Base-by-base conservation (phyloP, 495 filamentous ascomycete species). In the Aspergillus hancockii region DNA sequence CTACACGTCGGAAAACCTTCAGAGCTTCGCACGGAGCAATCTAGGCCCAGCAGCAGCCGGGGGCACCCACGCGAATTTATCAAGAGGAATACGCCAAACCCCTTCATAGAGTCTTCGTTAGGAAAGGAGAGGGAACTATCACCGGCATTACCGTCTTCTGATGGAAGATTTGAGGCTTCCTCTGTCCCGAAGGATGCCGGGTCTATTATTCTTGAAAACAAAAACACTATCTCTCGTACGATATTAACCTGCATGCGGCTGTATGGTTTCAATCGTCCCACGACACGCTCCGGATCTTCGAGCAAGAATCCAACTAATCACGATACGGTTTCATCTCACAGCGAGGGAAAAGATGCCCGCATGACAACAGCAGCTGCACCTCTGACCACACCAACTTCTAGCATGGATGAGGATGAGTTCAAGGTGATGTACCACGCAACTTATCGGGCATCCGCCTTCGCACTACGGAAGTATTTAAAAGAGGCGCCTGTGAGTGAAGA, bases 351-450 rank as follows among this genome's bases (percentile, higher is more conserved):
- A 25, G 62, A 65, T 19, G 3, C 59, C 23, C 59, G 59, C 19
- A 51, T 58, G 10, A 38, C 57, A 14, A 31, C 25, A 22, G 53
- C 49, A 12, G 54, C 41, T 13, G 38, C 52, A 25, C 25, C 41
- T 14, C 22, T 56, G 3, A 56, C 68, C 8, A 58, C 60, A 34
- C 63, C 66, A 6, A 55, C 58, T 8, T 60, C 63, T 0, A 55
- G 54, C 0, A 63, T 67, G 0, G 79, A 83, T 30, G 81, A 82
- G 46, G 84, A 87, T 61, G 84, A 87, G 49, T 88, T 85, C 67
- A 88, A 88, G 65, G 63, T 79, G 9, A 80, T 88, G 69, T 88
- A 88, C 54, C 85, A 88, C 60, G 84, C 85, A 49, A 84, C 83
- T 0, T 87, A 81, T 60, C 86, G 85, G 58, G 81, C 83, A 19